phyloP scores from a whole-genome alignment of 768 basidiomycete species.

The Pulveroboletus sp. region DNA sequence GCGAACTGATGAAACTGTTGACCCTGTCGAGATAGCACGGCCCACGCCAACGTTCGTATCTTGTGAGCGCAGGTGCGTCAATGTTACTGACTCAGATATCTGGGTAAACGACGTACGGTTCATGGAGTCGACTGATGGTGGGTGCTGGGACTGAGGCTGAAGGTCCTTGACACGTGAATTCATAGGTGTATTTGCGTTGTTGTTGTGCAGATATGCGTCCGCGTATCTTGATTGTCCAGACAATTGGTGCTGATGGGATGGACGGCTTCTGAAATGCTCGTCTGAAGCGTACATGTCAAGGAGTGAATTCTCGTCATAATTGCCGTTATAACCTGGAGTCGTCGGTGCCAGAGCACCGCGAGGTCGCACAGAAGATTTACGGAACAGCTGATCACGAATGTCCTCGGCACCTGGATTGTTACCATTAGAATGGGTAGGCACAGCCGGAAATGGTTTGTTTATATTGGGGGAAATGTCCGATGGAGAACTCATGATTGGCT shows the following conservation, averaged over 20 bases:
- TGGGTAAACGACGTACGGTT: constrained; percentile 18
- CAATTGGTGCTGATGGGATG: constrained; percentile 18
- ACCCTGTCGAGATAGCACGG: constrained; percentile 28
- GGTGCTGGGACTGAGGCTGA: constrained; percentile 15
- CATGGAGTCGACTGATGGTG: constrained; percentile 19
- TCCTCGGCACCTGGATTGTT: constrained; percentile 12
- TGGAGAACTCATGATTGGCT: constrained; percentile 8
- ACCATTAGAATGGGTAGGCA: constrained; percentile 18
- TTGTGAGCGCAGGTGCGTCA: constrained; percentile 9
- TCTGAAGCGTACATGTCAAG: constrained; percentile 23
- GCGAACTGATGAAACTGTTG: constrained; percentile 26
- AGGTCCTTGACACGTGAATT: constrained; percentile 19
- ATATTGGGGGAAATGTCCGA: constrained; percentile 21
- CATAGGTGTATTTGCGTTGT: constrained; percentile 3
- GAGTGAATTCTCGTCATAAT: constrained; percentile 22
- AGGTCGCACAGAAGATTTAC: constrained; percentile 24
- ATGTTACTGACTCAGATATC: not conserved
- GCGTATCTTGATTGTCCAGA: constrained; percentile 17
- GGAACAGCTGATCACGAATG: constrained; percentile 17
- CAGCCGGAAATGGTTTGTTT: constrained; percentile 30
- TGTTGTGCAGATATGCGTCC: constrained; percentile 16
- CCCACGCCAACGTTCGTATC: constrained; percentile 17
- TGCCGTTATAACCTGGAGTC: constrained; percentile 20
- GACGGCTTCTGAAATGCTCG: constrained; percentile 12
- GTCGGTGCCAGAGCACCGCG: constrained; percentile 26